These are phyloP conservation scores for Solanum clarkiae DNA, from an alignment of 257 asterid genomes.

Conservation along the genomic window DNA sequence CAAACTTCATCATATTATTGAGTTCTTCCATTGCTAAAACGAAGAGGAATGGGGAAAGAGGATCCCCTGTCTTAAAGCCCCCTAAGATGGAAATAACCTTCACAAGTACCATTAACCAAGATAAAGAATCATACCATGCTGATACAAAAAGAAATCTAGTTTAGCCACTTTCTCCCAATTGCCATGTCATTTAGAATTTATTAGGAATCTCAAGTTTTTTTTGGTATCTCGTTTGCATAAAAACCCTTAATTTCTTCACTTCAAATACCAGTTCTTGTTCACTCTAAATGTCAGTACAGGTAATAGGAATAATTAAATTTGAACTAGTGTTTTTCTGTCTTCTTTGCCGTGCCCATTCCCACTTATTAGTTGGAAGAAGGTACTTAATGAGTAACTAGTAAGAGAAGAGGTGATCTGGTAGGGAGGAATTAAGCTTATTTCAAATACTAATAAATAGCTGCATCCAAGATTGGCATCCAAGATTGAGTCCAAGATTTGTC, in stretches of 20 bases:
- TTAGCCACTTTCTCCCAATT: background rate
- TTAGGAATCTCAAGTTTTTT: background rate
- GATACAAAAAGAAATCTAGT: background rate
- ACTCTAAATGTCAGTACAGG: background rate
- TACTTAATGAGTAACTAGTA: background rate
- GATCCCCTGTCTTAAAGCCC: background rate
- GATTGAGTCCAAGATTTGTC: background rate
- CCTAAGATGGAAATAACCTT: background rate
- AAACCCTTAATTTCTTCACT: background rate
- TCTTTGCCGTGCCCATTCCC: background rate
- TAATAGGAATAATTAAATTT: background rate
- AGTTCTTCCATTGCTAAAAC: background rate
- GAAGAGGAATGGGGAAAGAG: background rate
- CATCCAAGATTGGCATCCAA: background rate
- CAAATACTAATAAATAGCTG: background rate
- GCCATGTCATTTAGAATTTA: background rate
- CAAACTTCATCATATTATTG: background rate
- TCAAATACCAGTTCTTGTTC: background rate
- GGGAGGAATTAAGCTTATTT: background rate
- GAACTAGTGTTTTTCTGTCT: background rate
- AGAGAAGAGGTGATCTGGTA: background rate
- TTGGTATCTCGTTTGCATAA: background rate
- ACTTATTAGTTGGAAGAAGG: background rate
- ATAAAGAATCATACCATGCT: background rate
- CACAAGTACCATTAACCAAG: background rate